Percentiles rank a stretch among this genome's conserved stretches.
phyloP scores from a whole-genome alignment of 208 protist species.

The Balamuthia mandrillaris region DNA sequence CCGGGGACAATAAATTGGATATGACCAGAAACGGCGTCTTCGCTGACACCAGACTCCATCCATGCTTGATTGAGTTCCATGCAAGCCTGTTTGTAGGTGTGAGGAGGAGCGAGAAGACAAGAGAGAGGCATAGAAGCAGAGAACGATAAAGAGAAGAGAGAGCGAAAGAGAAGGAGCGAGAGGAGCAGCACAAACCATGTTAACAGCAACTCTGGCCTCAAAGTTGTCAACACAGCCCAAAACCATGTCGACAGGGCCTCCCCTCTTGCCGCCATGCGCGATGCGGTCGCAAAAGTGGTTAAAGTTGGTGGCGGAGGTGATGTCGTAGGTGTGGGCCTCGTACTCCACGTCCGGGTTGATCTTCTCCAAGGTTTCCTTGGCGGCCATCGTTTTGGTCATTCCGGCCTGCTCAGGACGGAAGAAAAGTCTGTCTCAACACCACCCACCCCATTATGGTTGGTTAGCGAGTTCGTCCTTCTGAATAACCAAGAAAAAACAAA shows the following conservation, averaged over 20 bases:
- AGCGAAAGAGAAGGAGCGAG: not conserved
- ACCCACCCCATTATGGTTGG: not conserved
- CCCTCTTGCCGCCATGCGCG: conserved; percentile 43
- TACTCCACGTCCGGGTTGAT: conserved; percentile 96
- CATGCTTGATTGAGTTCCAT: conserved; percentile 81
- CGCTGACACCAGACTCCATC: conserved; percentile 93
- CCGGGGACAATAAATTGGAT: conserved; percentile 92
- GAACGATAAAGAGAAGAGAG: too few species aligned
- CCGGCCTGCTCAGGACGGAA: conserved; percentile 92
- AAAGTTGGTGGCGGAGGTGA: conserved; percentile 86
- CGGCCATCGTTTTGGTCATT: conserved; percentile 88
- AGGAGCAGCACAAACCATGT: conserved; percentile 61
- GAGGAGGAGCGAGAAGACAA: not conserved
- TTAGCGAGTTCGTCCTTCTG: not conserved
- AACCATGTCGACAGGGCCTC: conserved; percentile 80
- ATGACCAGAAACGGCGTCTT: conserved; percentile 94
- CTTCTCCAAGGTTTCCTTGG: conserved; percentile 67
- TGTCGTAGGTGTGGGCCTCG: conserved; percentile 85
- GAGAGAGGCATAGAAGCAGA: not conserved
- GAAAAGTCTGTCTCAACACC: conserved; percentile 76
- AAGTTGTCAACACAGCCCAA: conserved; percentile 96
- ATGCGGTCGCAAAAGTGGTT: conserved; percentile 80
- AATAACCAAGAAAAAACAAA: not conserved
- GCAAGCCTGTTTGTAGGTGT: conserved; percentile 84
- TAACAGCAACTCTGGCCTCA: conserved; percentile 90